These are phyloP conservation scores for Raffaelea ambrosiae DNA, from an alignment of 2,329 filamentous ascomycete genomes.

Conservation along the genomic window DNA sequence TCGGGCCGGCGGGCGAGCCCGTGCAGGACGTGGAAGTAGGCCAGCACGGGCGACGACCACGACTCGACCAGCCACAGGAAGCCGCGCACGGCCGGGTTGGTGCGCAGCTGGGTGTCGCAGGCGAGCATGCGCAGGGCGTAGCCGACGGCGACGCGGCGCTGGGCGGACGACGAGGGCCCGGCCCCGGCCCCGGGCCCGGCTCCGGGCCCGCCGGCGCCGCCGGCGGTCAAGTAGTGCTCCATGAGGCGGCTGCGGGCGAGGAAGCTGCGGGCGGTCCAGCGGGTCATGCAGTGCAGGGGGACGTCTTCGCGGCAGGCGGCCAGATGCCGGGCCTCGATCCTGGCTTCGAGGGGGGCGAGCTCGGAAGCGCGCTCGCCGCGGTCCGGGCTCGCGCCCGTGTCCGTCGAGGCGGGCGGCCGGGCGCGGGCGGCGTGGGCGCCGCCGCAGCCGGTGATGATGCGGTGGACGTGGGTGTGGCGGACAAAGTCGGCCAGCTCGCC, in stretches of 20 bases:
- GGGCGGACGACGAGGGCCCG: slow-evolving; percentile 10
- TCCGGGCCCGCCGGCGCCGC: slow-evolving; percentile 13
- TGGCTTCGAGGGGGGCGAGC: slow-evolving; percentile 26
- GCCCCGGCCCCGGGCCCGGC: slow-evolving; percentile 4
- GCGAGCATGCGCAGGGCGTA: slow-evolving; percentile 27
- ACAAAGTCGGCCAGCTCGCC: slow-evolving; percentile 29
- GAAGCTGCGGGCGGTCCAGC: slow-evolving; percentile 27
- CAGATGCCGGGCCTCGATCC: slow-evolving; percentile 38
- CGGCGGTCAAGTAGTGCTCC: slow-evolving; percentile 21
- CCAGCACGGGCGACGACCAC: slow-evolving; percentile 29
- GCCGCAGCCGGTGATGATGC: background rate
- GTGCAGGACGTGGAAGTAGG: slow-evolving; percentile 30
- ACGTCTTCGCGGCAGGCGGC: slow-evolving; percentile 26
- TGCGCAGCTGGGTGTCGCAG: slow-evolving; percentile 25
- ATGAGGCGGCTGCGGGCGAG: slow-evolving; percentile 42
- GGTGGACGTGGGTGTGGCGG: slow-evolving; percentile 23
- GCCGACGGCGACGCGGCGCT: slow-evolving; percentile 18
- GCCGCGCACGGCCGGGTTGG: slow-evolving; percentile 20
- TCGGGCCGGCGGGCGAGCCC: slow-evolving; percentile 17
- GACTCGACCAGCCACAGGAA: slow-evolving; percentile 26
- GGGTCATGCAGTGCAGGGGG: slow-evolving; percentile 31
- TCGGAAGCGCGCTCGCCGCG: slow-evolving; percentile 13
- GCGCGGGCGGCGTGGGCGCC: too few relatives aligned
- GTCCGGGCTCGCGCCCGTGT: too few relatives aligned
- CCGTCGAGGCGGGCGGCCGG: too few relatives aligned